Evolutionary conservation across 208 protist species (phyloP).

Genomic region (Acanthamoeba quina): DNA sequence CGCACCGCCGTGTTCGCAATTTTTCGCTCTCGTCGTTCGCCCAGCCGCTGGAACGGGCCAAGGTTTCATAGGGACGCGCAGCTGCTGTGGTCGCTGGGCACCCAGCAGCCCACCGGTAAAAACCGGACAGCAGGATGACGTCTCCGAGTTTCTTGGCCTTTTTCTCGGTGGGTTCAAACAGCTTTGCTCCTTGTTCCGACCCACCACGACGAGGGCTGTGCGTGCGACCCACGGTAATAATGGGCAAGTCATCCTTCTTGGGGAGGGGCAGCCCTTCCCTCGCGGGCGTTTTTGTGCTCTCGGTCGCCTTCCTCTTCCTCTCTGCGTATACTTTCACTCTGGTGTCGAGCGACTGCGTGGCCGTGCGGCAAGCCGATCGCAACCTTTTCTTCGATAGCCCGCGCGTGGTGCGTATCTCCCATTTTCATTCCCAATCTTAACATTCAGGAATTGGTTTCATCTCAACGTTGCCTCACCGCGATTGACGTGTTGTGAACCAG

Average conservation of each 20-base stretch:
- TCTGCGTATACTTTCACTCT: neutral
- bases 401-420: neutral
- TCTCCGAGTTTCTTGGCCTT: neutral
- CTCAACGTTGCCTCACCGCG: no score
- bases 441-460: neutral
- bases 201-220: no score
- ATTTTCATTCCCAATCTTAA: neutral
- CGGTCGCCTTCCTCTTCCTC: neutral
- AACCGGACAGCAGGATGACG: no score
- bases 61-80: no score
- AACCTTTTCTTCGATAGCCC: neutral
- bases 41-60: no score
- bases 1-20: no score
- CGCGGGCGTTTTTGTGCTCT: neutral
- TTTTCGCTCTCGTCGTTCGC: no score
- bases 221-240: neutral
- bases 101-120: no score
- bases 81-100: no score
- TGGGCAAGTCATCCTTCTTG: neutral
- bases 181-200: no score
- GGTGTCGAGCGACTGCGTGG: neutral
- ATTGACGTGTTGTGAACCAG: neutral
- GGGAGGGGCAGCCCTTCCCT: neutral
- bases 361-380: neutral
- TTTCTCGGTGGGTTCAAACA: neutral